Conservation (phyloP, 2,329 filamentous ascomycete genomes). For the Aspergillus sp. region DNA sequence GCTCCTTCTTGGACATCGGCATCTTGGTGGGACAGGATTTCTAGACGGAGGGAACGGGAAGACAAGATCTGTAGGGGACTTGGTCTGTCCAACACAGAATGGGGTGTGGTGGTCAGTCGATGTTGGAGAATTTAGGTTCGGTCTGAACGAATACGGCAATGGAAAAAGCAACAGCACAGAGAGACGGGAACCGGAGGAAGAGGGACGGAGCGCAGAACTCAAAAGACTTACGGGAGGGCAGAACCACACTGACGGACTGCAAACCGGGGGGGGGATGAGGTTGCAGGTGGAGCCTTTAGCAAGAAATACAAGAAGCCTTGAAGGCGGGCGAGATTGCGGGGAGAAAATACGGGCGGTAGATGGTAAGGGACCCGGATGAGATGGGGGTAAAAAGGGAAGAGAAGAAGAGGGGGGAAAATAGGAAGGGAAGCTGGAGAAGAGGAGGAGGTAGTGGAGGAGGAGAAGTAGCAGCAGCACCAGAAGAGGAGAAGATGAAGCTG, state of each 20-base stretch:
- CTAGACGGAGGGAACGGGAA: background rate
- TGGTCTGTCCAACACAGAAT: background rate
- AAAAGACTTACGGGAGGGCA: conserved; percentile 10
- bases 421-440: background rate
- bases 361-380: conserved; percentile 10
- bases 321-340: conserved; percentile 8
- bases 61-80: conserved; percentile 5
- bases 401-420: conserved; percentile 1
- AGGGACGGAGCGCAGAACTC: background rate
- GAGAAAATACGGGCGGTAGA: conserved; percentile 1
- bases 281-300: conserved; percentile 7
- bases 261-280: background rate
- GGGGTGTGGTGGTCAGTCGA: background rate
- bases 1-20: conserved; percentile 32
- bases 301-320: conserved; percentile 5
- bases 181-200: conserved; percentile 5
- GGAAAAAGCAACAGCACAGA: background rate
- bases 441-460: conserved; percentile 8
- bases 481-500: conserved; percentile 15
- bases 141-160: background rate
- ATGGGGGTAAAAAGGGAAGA: conserved; percentile 11
- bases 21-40: background rate
- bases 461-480: conserved; percentile 10
- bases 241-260: conserved; percentile 3
- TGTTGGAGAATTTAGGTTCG: background rate